Evolutionary conservation across 2,329 filamentous ascomycete genomes (phyloP), one percentile per base, ranked within the genome.

Genomic region (Colletotrichum aenigma): DNA sequence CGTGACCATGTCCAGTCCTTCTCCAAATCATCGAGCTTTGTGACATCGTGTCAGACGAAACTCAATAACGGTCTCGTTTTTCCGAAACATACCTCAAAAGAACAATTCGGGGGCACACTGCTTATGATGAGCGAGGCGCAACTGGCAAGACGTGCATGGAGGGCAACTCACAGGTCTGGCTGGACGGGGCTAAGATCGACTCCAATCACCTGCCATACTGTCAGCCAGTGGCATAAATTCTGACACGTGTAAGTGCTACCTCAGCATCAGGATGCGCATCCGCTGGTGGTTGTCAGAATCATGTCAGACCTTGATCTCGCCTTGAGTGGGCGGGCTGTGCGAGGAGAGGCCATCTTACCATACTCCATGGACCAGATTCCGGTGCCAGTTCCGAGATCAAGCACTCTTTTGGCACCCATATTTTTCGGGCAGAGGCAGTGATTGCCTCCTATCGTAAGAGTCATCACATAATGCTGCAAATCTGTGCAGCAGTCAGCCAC

Each of bases 341-440:
- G n/a, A 15, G 32, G n/a, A 62, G 15, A n/a, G 28, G 30, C 21
- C 5, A 60, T 62, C 60, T 62, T 32, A 81, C 80, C 86, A 76
- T 88, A 85, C 66, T 89, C 87, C 7, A 89, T 85, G 6, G 84
- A 83, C 85, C 85, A 87, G 10, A 83, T 79, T 12, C 87, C 87
- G 12, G 87, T 89, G 0, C 88, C 88, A 3, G 87, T 88, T n/a
- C 88, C 88, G 52, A 88, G 78, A 79, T 90, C 88, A 3, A 89
- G 80, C 13, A 85, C 81, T 6, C 80, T 82, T 10, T 74, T 66
- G 10, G 82, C 65, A 4, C 76, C 79, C 16, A 81, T 73, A 9
- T 75, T 76, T 7, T 70, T 68, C 1, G 84, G 84, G 4, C 77
- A 78, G 0, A 80, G 56, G 28, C 77, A 81, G 0, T 85, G 78